These are phyloP conservation scores for Beauveria sp. DNA, from an alignment of 2,329 filamentous ascomycete genomes.

Conservation along the genomic window DNA sequence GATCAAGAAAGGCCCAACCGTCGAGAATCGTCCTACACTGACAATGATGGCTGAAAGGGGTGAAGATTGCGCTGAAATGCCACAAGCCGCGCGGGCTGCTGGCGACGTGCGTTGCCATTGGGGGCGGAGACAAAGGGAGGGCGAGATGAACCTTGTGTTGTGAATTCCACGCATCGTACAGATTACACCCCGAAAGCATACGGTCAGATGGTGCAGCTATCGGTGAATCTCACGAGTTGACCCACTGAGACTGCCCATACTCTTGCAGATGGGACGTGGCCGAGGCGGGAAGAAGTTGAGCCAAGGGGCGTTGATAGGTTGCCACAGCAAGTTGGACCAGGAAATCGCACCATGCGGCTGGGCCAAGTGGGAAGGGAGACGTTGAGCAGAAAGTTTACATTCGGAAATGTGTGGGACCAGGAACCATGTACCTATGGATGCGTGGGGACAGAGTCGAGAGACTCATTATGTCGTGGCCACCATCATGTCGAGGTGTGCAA, in stretches of 20 bases:
- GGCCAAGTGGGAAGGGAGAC: constrained; percentile 5
- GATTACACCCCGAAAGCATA: neutral
- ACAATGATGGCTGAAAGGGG: neutral
- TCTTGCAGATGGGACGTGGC: constrained; percentile 5
- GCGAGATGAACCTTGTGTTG: constrained; percentile 5
- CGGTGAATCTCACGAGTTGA: constrained; percentile 7
- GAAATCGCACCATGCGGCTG: constrained; percentile 9
- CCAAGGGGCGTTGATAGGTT: constrained; percentile 8
- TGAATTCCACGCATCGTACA: neutral
- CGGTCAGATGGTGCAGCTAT: constrained; percentile 3
- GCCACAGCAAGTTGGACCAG: neutral
- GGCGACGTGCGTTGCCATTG: neutral
- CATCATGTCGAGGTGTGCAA: neutral
- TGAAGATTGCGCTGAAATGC: neutral
- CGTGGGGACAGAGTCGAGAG: neutral
- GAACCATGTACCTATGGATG: neutral
- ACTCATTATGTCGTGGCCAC: neutral
- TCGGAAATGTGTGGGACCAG: constrained; percentile 10
- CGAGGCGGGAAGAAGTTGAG: constrained; percentile 5
- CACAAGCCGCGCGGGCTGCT: neutral
- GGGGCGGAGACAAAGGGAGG: neutral
- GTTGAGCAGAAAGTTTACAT: constrained; percentile 6
- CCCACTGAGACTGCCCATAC: neutral
- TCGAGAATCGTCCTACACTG: neutral
- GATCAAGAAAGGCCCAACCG: neutral